phyloP scores from a whole-genome alignment of 2,329 filamentous ascomycete species.

The Dothideomycetes sp. region DNA sequence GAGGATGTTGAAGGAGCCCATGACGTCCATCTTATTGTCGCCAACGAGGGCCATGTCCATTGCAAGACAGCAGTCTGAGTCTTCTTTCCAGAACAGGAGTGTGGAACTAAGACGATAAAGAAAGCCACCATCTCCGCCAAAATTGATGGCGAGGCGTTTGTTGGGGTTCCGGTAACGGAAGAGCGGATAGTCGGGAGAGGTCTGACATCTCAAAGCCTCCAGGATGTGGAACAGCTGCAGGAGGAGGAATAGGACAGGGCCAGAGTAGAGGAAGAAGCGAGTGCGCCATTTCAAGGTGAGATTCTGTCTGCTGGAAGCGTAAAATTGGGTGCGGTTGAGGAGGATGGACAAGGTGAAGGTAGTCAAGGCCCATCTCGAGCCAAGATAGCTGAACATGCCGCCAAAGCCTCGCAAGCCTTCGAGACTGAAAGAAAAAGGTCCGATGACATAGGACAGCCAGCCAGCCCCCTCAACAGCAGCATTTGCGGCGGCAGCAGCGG shows the following conservation, averaged over 20 bases:
- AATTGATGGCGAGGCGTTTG: slow-evolving; percentile 33
- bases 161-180: slow-evolving; percentile 35
- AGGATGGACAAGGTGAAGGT: slow-evolving; percentile 81
- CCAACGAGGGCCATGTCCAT: slow-evolving; percentile 58
- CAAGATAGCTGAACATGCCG: slow-evolving; percentile 81
- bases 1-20: slow-evolving; percentile 69
- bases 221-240: slow-evolving; percentile 60
- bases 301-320: slow-evolving; percentile 75
- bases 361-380: slow-evolving; percentile 81
- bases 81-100: slow-evolving; percentile 62
- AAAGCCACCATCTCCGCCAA: slow-evolving; percentile 50
- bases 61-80: slow-evolving; percentile 63
- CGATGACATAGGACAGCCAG: slow-evolving; percentile 9
- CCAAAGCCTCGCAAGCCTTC: slow-evolving; percentile 57
- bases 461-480: slow-evolving; percentile 11
- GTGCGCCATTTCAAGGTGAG: slow-evolving; percentile 65
- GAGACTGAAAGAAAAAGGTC: slow-evolving; percentile 27
- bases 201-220: slow-evolving; percentile 86
- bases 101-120: slow-evolving; percentile 62
- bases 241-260: slow-evolving; percentile 60
- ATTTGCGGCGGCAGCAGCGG: slow-evolving; percentile 18
- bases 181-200: slow-evolving; percentile 37
- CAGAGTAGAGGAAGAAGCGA: slow-evolving; percentile 56
- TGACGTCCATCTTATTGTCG: slow-evolving; percentile 37
- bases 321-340: slow-evolving; percentile 85